Evolutionary conservation across 805 yeast genomes (phyloP).

Genomic region (Yamadazyma olivae): DNA sequence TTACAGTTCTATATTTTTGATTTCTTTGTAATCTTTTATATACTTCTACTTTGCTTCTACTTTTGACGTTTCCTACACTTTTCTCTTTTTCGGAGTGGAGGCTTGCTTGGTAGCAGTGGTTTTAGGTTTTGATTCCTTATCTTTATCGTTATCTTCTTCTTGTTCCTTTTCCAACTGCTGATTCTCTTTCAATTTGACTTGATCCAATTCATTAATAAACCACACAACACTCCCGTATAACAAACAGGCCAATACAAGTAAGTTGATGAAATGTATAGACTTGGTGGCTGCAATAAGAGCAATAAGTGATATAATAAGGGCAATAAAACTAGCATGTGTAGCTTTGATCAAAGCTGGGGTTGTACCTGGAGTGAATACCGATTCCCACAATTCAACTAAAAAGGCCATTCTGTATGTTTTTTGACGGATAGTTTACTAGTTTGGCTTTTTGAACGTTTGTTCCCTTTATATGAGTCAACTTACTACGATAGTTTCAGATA

Average conservation of each 20-base stretch:
- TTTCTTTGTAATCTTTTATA: too few relatives aligned
- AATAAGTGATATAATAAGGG: constrained; percentile 55
- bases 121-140: background rate
- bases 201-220: constrained; percentile 72
- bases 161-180: constrained; percentile 3
- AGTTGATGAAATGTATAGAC: constrained; percentile 63
- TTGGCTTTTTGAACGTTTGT: too few relatives aligned
- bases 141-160: constrained; percentile 4
- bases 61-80: too few relatives aligned
- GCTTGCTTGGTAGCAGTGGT: background rate
- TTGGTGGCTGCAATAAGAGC: constrained; percentile 59
- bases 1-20: constrained; percentile 7
- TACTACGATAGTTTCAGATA: too few relatives aligned
- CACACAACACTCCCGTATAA: constrained; percentile 83
- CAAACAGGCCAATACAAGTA: constrained; percentile 53
- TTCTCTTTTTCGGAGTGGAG: constrained; percentile 16
- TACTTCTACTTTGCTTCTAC: too few relatives aligned
- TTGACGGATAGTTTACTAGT: too few relatives aligned
- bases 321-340: constrained; percentile 77
- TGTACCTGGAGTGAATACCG: constrained; percentile 90
- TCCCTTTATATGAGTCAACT: too few relatives aligned
- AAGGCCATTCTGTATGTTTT: too few relatives aligned
- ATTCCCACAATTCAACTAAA: constrained; percentile 76
- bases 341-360: constrained; percentile 87
- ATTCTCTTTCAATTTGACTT: constrained; percentile 44